Percentiles rank a stretch among this genome's conserved stretches.
Conservation (phyloP, 2,329 filamentous ascomycete genomes). For the Colletotrichum melonis region DNA sequence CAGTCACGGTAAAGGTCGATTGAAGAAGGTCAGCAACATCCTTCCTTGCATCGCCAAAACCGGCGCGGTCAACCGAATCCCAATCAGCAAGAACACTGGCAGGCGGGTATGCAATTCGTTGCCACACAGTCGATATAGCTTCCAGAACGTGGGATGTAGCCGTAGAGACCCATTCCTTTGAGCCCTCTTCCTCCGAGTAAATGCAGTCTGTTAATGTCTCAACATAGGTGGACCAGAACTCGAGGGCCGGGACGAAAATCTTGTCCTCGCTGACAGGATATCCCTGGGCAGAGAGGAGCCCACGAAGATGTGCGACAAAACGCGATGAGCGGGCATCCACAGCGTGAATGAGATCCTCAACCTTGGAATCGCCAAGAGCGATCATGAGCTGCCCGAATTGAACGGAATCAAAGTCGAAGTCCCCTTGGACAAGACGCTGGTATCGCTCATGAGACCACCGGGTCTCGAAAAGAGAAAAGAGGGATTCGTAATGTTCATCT, state of each 20-base stretch:
- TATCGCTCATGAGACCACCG: constrained; percentile 69
- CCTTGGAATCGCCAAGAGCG: constrained; percentile 75
- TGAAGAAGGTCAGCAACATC: constrained; percentile 85
- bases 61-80: constrained; percentile 76
- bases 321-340: constrained; percentile 61
- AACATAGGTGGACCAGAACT: constrained; percentile 85
- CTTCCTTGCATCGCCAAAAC: constrained; percentile 78
- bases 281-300: constrained; percentile 74
- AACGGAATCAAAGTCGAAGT: constrained; percentile 72
- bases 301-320: constrained; percentile 69
- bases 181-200: constrained; percentile 60
- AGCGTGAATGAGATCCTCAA: constrained; percentile 68
- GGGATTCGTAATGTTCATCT: constrained; percentile 64
- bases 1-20: constrained; percentile 73
- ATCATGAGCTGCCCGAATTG: constrained; percentile 75
- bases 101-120: constrained; percentile 76
- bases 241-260: constrained; percentile 78
- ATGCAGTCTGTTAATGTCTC: constrained; percentile 73
- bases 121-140: constrained; percentile 74
- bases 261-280: constrained; percentile 78
- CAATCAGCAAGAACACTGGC: constrained; percentile 68
- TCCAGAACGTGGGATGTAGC: constrained; percentile 71
- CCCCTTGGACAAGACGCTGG: constrained; percentile 64
- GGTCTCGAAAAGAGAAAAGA: constrained; percentile 71
- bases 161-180: constrained; percentile 65